Evolutionary conservation across 495 filamentous ascomycete species (phyloP), one percentile per base, ranked within the genome.

Genomic region (Aspergillus coremiiformis): DNA sequence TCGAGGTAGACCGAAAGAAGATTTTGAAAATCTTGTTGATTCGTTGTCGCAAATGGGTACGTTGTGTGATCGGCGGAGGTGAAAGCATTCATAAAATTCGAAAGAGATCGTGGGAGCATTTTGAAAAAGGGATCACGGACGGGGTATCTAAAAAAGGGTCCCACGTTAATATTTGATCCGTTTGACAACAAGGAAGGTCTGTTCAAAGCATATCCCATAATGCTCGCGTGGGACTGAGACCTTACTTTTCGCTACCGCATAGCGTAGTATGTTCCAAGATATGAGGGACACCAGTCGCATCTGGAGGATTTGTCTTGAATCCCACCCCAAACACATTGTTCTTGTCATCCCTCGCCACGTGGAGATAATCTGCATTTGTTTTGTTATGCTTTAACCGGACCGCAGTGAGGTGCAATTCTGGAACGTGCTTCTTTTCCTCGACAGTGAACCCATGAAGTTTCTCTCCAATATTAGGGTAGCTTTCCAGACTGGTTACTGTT

Each of bases 291-390:
- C 93, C 93, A 0, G 93, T 97, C 53, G 90, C 89, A 70, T 98
- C 90, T 15, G 92, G 89, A 11, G 93, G 93, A 62, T 97, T 98
- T 3, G 93, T 98, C 79, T 96, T 96, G 80, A 97, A 98, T 5
- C 90, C 92, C 59, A 96, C 90, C 7, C 90, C 95, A 75, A 98
- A 98, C 54, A 96, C 94, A 87, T 97, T 98, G 69, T 98, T 98
- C 74, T 85, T 85, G 65, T 98, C 93, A 41, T 97, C 89, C 49
- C 90, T 78, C 0, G 87, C 93, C 55, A 98, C 82, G 74, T 98
- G 93, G 24, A 98, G 81, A 63, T 97, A 95, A 51, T 98, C 89
- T 17, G 93, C 92, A 51, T 90, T 87, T 5, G 93, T 98, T 72
- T 87, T 89, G 69, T 96, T 86, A 65, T 98, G 93, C 53, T 83